Percentiles rank a stretch among this genome's conserved stretches.
These are phyloP conservation scores for Claviceps quebecensis DNA, from an alignment of 2,329 filamentous ascomycete genomes.

Conservation along the genomic window DNA sequence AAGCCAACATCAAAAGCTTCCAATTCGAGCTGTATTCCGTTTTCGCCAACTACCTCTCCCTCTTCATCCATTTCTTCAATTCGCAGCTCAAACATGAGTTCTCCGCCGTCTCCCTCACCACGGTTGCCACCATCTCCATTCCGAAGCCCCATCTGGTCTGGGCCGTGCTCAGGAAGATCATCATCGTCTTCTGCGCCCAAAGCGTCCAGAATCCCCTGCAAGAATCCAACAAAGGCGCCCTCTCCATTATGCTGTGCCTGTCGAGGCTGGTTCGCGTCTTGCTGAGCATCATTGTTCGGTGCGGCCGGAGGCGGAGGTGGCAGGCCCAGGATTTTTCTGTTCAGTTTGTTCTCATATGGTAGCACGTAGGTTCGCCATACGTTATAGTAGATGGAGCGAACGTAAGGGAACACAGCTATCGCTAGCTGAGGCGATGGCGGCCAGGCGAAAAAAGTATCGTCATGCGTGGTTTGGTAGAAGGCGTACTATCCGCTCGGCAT, in stretches of 20 bases:
- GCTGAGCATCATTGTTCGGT: conserved; percentile 10
- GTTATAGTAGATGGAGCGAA: conserved; percentile 30
- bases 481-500: conserved; percentile 26
- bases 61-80: conserved; percentile 19
- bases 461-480: conserved; percentile 28
- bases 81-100: conserved; percentile 21
- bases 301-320: conserved; percentile 19
- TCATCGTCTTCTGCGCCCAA: conserved; percentile 20
- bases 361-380: conserved; percentile 32
- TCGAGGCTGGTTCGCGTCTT: neutral
- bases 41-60: conserved; percentile 24
- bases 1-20: neutral
- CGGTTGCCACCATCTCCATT: conserved; percentile 8
- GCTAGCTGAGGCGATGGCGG: conserved; percentile 38
- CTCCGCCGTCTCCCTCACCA: conserved; percentile 9
- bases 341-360: conserved; percentile 33
- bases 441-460: conserved; percentile 34
- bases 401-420: conserved; percentile 34
- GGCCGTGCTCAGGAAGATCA: conserved; percentile 6
- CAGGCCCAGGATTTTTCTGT: conserved; percentile 30
- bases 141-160: conserved; percentile 6
- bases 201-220: conserved; percentile 23
- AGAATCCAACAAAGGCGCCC: conserved; percentile 20
- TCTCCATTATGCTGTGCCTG: conserved; percentile 9
- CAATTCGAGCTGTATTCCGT: conserved; percentile 10